Conservation (phyloP, 331 rosid genomes). For the Rosa hybrid region DNA sequence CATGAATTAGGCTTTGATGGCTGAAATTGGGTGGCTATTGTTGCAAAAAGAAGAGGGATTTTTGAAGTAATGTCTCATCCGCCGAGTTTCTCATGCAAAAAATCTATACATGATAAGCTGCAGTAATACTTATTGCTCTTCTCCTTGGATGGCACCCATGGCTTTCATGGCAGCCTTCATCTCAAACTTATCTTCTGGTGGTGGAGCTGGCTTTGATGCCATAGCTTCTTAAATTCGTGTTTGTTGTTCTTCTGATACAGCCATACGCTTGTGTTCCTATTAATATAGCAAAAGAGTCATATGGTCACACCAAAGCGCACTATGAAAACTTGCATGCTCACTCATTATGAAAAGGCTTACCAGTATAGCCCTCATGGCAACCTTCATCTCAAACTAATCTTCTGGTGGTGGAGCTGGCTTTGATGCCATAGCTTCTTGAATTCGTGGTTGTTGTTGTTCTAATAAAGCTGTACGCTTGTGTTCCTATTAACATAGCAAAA, state of each 20-base stretch:
- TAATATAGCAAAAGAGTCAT: background rate
- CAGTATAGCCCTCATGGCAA: slow-evolving; percentile 53
- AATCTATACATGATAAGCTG: background rate
- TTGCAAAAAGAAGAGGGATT: too few relatives aligned
- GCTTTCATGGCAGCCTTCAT: slow-evolving; percentile 76
- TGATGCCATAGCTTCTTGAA: too few relatives aligned
- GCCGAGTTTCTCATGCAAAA: background rate
- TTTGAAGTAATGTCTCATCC: background rate
- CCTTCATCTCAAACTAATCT: too few relatives aligned
- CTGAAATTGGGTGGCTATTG: background rate
- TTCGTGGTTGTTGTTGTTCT: too few relatives aligned
- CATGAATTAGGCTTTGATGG: background rate
- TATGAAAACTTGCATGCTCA: slow-evolving; percentile 16
- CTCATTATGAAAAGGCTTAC: slow-evolving; percentile 36
- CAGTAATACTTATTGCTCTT: background rate
- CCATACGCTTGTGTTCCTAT: slow-evolving; percentile 79
- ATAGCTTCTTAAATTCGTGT: slow-evolving; percentile 79
- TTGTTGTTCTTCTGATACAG: slow-evolving; percentile 80
- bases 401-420: too few relatives aligned
- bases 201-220: slow-evolving; percentile 77
- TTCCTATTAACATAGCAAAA: too few relatives aligned
- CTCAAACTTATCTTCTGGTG: slow-evolving; percentile 34
- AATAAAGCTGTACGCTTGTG: too few relatives aligned
- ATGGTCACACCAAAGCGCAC: background rate
- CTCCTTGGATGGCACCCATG: slow-evolving; percentile 62